phyloP scores from a whole-genome alignment of 2,329 filamentous ascomycete species.

The Ilyonectria mors-panacis region DNA sequence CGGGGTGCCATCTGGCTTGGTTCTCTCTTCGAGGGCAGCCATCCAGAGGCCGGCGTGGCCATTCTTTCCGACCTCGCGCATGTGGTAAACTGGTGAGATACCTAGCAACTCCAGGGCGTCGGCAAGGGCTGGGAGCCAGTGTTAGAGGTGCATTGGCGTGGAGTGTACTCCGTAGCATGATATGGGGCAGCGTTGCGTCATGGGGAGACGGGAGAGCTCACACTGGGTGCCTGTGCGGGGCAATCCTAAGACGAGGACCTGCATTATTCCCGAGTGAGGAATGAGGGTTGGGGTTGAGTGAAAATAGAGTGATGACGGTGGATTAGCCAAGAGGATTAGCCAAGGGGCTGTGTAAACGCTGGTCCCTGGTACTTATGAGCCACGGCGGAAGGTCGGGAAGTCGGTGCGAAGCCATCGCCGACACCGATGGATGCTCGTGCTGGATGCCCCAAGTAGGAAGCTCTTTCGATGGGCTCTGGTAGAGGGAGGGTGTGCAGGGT shows the following conservation, averaged over 20 bases:
- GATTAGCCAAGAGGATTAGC: background rate
- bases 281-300: constrained; percentile 6
- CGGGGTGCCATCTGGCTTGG: background rate
- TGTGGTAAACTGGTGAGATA: constrained; percentile 8
- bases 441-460: constrained; percentile 13
- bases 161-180: background rate
- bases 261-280: background rate
- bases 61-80: constrained; percentile 5
- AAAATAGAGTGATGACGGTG: background rate
- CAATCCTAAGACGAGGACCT: background rate
- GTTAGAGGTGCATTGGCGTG: constrained; percentile 11
- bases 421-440: background rate
- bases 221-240: constrained; percentile 7
- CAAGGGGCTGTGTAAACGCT: constrained; percentile 16
- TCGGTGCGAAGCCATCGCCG: constrained; percentile 5
- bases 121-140: background rate
- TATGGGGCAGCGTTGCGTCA: background rate
- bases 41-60: constrained; percentile 2
- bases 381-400: background rate
- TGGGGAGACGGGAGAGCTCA: background rate
- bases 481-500: background rate
- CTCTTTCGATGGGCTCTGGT: background rate
- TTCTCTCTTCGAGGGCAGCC: background rate
- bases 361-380: background rate
- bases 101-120: constrained; percentile 11